Conservation (phyloP, 1,284 basidiomycete species). For the Heterobasidion parviporum region DNA sequence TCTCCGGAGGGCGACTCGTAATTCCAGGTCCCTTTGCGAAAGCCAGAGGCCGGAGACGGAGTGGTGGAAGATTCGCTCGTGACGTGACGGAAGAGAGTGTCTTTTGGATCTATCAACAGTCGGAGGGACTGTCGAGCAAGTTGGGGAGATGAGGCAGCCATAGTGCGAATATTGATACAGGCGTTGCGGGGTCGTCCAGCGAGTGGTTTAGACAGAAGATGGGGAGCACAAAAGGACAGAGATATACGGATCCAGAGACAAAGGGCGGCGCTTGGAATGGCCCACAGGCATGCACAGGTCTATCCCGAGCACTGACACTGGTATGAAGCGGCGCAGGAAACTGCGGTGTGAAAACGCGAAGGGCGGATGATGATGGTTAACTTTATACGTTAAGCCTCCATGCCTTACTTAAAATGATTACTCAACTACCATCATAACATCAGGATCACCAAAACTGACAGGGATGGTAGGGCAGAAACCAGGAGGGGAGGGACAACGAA, state of each 20-base stretch:
- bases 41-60: constrained; percentile 1
- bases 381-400: too few relatives aligned
- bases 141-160: neutral
- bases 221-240: too few relatives aligned
- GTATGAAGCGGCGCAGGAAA: too few relatives aligned
- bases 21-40: constrained; percentile 9
- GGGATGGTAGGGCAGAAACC: too few relatives aligned
- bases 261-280: too few relatives aligned
- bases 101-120: neutral
- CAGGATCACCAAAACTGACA: neutral
- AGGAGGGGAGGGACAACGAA: too few relatives aligned
- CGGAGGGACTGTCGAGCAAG: neutral
- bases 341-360: too few relatives aligned
- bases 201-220: neutral
- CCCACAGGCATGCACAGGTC: too few relatives aligned
- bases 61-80: neutral
- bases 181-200: neutral
- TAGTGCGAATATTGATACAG: neutral
- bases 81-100: neutral
- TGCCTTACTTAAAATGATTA: neutral
- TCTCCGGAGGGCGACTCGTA: constrained; percentile 12
- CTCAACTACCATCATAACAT: neutral
- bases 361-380: too few relatives aligned
- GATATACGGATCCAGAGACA: too few relatives aligned
- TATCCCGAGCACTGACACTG: too few relatives aligned